A percentile compares a stretch with the other conserved stretches of the same genome.
Conservation (phyloP, 163 green algal species). For the Scenedesmus sp. region DNA sequence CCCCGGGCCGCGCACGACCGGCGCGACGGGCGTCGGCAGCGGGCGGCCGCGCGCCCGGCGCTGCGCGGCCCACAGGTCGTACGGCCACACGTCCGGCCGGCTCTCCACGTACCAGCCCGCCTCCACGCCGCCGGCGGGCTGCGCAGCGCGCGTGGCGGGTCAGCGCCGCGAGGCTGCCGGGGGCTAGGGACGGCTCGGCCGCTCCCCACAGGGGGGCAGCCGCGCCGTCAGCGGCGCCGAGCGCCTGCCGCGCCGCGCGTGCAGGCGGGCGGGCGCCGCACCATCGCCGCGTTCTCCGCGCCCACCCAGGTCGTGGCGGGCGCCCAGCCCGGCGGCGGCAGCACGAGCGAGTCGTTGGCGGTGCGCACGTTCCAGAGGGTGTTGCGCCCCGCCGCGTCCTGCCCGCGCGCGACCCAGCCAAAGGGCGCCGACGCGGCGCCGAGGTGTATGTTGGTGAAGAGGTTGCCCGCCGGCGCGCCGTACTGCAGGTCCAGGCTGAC, state of each 20-base stretch:
- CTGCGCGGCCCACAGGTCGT: constrained; percentile 29
- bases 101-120: constrained; percentile 31
- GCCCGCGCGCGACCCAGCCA: constrained; percentile 25
- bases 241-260: no score
- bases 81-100: constrained; percentile 1
- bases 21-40: not conserved
- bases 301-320: not conserved
- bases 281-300: constrained; percentile 5
- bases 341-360: not conserved
- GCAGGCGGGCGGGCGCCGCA: not conserved
- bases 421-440: constrained; percentile 22
- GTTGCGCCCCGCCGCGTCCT: constrained; percentile 21
- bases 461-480: constrained; percentile 25
- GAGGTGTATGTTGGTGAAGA: constrained; percentile 40
- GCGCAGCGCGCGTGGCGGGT: no score
- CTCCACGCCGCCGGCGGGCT: not conserved
- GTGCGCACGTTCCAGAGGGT: constrained; percentile 43
- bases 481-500: constrained; percentile 37
- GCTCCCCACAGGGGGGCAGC: no score
- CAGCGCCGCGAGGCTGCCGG: no score
- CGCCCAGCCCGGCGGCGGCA: constrained; percentile 28
- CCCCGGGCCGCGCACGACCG: constrained; percentile 1
- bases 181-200: no score
- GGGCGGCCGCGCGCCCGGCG: not conserved
- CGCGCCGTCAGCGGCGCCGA: no score